Percentiles rank a stretch among this genome's conserved stretches.
Evolutionary conservation across 192 early-diverging fungal genomes (phyloP).

Genomic region (Coemansia umbellata): DNA sequence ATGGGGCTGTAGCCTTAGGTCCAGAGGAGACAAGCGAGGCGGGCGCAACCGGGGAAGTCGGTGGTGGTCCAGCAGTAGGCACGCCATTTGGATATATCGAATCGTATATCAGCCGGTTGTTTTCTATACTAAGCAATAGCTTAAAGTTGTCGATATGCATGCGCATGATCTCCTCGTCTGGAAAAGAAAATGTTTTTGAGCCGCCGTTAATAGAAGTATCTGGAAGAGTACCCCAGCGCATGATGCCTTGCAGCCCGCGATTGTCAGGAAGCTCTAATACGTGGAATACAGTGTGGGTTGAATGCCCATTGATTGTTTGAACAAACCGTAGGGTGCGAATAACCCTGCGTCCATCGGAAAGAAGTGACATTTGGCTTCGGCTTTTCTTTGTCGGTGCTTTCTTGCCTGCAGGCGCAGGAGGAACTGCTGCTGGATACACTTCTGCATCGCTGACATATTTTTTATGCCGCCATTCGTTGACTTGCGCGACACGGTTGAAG

Average conservation of each 20-base stretch:
- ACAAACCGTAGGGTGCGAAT: constrained; percentile 72
- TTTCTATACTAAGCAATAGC: constrained; percentile 41
- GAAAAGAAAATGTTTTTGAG: constrained; percentile 55
- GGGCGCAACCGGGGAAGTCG: neutral
- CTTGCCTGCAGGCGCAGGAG: constrained; percentile 15
- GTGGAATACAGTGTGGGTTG: constrained; percentile 61
- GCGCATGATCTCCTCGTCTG: constrained; percentile 42
- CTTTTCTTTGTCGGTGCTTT: constrained; percentile 32
- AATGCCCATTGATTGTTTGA: constrained; percentile 42
- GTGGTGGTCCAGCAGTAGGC: constrained; percentile 38
- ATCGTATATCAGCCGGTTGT: constrained; percentile 49
- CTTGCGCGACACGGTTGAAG: constrained; percentile 65
- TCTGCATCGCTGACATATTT: constrained; percentile 55
- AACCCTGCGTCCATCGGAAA: constrained; percentile 59
- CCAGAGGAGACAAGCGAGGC: constrained; percentile 9
- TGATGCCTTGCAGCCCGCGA: constrained; percentile 56
- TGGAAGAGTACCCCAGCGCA: constrained; percentile 63
- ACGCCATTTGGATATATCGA: constrained; percentile 38
- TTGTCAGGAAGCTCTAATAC: constrained; percentile 53
- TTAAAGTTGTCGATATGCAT: constrained; percentile 53
- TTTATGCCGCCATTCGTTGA: constrained; percentile 68
- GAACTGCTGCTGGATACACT: constrained; percentile 32
- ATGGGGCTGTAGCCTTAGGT: neutral
- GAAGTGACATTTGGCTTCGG: constrained; percentile 35
- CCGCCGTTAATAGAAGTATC: constrained; percentile 66